A percentile compares a stretch with the other conserved stretches of the same genome.
phyloP scores from a whole-genome alignment of 257 asterid genomes.

The Dorcoceras hygrometricum region DNA sequence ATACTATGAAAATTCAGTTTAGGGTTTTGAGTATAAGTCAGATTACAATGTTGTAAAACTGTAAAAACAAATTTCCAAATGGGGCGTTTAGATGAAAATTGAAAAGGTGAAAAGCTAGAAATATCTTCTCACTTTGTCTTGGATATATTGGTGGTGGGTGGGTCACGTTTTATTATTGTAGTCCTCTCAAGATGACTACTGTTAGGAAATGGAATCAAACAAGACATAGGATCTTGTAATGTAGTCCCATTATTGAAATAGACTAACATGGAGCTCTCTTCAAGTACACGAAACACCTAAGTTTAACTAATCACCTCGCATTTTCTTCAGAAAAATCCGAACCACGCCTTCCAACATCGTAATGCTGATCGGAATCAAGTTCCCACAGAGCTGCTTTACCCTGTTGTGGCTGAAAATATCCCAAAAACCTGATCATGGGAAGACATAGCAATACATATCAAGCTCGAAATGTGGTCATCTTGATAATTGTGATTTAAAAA shows the following conservation, averaged over 20 bases:
- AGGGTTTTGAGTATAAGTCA: constrained; percentile 9
- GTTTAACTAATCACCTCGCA: constrained; percentile 46
- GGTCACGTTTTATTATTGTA: background rate
- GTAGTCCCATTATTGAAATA: background rate
- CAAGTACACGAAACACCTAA: constrained; percentile 7
- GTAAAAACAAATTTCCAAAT: background rate
- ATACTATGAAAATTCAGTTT: background rate
- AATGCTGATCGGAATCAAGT: constrained; percentile 80
- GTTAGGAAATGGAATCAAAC: background rate
- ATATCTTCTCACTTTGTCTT: background rate
- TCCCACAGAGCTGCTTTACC: constrained; percentile 93
- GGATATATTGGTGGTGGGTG: background rate
- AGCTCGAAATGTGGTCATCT: constrained; percentile 5
- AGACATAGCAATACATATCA: constrained; percentile 15
- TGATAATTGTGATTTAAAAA: background rate
- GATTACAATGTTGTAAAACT: background rate
- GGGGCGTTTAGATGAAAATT: too few relatives aligned
- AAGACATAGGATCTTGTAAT: background rate
- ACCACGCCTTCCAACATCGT: constrained; percentile 54
- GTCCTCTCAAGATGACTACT: background rate
- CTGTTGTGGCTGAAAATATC: constrained; percentile 86
- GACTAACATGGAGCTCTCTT: constrained; percentile 1
- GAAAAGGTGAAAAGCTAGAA: background rate
- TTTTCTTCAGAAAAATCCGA: constrained; percentile 47
- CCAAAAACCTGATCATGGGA: constrained; percentile 68